Percentiles rank a stretch among this genome's conserved stretches.
These are phyloP conservation scores for Populus ilicifolia DNA, from an alignment of 345 rosid species.

Conservation along the genomic window DNA sequence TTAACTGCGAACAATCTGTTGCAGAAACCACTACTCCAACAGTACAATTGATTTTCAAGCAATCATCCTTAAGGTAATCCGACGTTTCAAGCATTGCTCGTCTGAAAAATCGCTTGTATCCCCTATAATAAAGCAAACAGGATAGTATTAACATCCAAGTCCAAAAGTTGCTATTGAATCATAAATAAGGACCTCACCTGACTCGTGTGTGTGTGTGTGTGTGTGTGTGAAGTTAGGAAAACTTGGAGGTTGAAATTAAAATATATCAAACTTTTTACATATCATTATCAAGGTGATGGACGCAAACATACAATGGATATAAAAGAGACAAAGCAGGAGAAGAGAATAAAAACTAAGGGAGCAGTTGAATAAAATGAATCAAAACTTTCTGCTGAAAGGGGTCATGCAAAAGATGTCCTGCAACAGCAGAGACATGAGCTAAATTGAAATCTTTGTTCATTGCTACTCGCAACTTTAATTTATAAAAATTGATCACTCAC, in stretches of 20 bases:
- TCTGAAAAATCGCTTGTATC: conserved; percentile 71
- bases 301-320: not conserved
- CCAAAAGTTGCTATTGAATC: not conserved
- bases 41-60: conserved; percentile 62
- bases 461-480: no score
- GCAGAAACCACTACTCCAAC: conserved; percentile 67
- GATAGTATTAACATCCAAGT: not conserved
- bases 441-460: no score
- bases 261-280: not conserved
- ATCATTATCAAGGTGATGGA: not conserved
- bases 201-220: not conserved
- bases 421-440: no score
- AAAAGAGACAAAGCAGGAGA: not conserved
- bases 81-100: conserved; percentile 61
- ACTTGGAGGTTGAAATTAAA: not conserved
- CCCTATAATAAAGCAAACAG: conserved; percentile 38
- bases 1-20: conserved; percentile 38
- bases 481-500: no score
- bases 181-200: not conserved
- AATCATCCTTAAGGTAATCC: conserved; percentile 61
- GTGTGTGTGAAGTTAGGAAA: not conserved
- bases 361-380: not conserved
- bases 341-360: not conserved
- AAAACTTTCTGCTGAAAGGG: not conserved
- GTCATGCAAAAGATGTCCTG: no score